Evolutionary conservation across 345 rosid species (phyloP), one percentile per base, ranked within the genome.

Genomic region (Eucalyptus regnans): DNA sequence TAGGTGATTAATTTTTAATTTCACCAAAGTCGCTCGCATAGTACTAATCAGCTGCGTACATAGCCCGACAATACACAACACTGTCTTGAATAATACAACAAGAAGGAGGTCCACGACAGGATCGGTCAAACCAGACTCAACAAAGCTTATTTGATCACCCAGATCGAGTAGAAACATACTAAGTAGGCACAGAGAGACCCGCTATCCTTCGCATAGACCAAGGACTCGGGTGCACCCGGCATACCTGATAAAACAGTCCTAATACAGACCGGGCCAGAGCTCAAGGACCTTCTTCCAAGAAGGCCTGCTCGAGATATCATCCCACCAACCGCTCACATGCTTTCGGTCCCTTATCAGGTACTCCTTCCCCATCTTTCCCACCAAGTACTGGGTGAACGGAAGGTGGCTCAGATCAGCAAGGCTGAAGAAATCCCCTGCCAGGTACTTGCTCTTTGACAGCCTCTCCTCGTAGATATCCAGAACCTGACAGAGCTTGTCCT

Each of bases 331-430:
- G 52, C 94, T 94, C 85, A 93, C 94, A 68, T 96, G 93, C 89
- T 95, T 92, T 93, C 96, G 94, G 27, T 92, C 91, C 88, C 90
- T 91, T 50, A 95, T 92, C 95, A 96, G 12, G 79, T 93, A 87
- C 89, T 91, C 93, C 89, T 93, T 95, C 46, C 90, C 91, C 68
- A 95, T 91, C 4, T 90, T 92, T 12, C 94, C 95, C 33, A 96
- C 93, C 94, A 96, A 85, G 90, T 93, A 94, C 23, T 95, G 93
- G 7, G 95, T 94, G 64, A 93, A 93, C 0, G 97, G 96, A 6
- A 96, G 92, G 92, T 95, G 94, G 88, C 96, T 94, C 20, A 94
- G 92, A 88, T 96, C 97, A 25, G 99, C 97, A 43, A 95, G 88
- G 92, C 96, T 94, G 79, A 95, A 91, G 92, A 93, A 95, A 87